phyloP scores from a whole-genome alignment of 192 early-diverging fungal species.

The Thoreauomyces humboldtii region DNA sequence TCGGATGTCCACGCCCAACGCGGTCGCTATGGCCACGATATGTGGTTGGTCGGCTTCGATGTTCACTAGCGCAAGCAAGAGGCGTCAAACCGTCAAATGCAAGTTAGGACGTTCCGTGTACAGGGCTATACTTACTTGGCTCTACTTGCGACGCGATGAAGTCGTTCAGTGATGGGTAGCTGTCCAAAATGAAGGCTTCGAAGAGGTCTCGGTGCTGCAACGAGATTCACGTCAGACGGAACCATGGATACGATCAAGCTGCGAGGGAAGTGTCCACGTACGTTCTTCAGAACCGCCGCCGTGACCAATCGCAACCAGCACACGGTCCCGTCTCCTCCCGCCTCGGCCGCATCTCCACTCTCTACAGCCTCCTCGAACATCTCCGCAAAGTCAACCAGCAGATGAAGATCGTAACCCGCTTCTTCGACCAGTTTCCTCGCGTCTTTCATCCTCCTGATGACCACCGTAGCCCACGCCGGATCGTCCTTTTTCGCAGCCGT shows the following conservation, averaged over 20 bases:
- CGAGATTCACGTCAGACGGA: neutral
- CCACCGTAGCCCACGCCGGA: constrained; percentile 31
- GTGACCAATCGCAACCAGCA: constrained; percentile 52
- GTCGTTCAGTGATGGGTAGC: constrained; percentile 39
- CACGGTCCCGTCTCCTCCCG: constrained; percentile 51
- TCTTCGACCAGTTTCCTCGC: neutral
- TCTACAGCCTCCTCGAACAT: constrained; percentile 36
- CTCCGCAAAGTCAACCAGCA: constrained; percentile 53
- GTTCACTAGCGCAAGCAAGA: constrained; percentile 30
- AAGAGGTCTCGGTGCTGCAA: constrained; percentile 49
- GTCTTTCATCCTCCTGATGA: constrained; percentile 11
- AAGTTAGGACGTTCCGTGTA: neutral
- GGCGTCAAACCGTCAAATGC: neutral
- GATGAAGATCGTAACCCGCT: constrained; percentile 40
- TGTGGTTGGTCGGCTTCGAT: constrained; percentile 79
- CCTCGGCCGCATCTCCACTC: constrained; percentile 29
- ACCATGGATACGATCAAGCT: neutral
- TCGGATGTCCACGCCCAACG: constrained; percentile 58
- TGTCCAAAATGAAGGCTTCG: constrained; percentile 54
- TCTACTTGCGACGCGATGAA: constrained; percentile 49
- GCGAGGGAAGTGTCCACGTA: constrained; percentile 15
- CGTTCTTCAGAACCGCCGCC: constrained; percentile 47
- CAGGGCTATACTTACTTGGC: constrained; percentile 31
- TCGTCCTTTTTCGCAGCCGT: neutral
- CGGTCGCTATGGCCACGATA: constrained; percentile 71